phyloP scores from a whole-genome alignment of 345 rosid genomes.

The Crucihimalaya himalaica region DNA sequence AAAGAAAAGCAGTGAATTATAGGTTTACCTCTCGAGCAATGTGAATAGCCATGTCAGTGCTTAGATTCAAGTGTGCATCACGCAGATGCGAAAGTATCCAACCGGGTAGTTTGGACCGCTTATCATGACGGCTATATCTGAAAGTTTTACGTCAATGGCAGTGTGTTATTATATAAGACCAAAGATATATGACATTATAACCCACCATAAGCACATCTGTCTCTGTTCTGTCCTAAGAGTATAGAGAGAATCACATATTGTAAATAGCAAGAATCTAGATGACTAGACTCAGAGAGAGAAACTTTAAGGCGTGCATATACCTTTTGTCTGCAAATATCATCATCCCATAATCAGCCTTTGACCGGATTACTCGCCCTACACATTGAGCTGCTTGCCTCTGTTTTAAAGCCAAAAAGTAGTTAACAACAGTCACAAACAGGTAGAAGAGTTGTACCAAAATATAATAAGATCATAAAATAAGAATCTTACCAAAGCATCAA shows the following conservation, averaged over 20 bases:
- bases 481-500: conserved; percentile 88
- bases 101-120: conserved; percentile 92
- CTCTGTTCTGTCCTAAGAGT: not conserved
- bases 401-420: conserved; percentile 28
- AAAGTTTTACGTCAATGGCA: conserved; percentile 25
- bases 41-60: conserved; percentile 97
- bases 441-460: conserved; percentile 21
- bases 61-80: conserved; percentile 86
- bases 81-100: conserved; percentile 93
- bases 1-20: not conserved
- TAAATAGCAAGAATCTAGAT: conserved; percentile 1
- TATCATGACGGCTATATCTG: conserved; percentile 98
- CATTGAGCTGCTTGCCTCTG: conserved; percentile 99
- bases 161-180: not conserved
- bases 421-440: conserved; percentile 17
- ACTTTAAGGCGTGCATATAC: conserved; percentile 34
- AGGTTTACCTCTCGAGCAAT: conserved; percentile 81
- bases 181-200: not conserved
- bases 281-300: not conserved
- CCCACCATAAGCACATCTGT: conserved; percentile 5
- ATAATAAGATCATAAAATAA: conserved; percentile 14
- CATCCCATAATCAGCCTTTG: conserved; percentile 99
- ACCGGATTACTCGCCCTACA: conserved; percentile 94
- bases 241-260: conserved; percentile 14
- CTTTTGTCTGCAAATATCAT: conserved; percentile 99